Evolutionary conservation across 2,329 filamentous ascomycete genomes (phyloP).

Genomic region (Nemania sp.): DNA sequence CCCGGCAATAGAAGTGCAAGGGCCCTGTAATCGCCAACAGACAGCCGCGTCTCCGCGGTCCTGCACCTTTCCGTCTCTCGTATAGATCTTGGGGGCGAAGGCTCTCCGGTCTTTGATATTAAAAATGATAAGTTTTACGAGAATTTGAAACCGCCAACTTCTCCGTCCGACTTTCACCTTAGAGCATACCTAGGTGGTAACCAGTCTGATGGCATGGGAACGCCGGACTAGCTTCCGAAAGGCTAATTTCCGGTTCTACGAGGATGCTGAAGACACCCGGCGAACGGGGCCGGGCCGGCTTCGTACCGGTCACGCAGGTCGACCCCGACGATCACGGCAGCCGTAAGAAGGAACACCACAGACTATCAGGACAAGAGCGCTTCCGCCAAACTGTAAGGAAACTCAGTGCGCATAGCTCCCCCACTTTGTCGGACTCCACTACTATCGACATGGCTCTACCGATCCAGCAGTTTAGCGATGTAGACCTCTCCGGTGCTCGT

Average conservation of each 20-base stretch:
- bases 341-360: slow-evolving; percentile 20
- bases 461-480: slow-evolving; percentile 42
- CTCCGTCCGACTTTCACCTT: not conserved
- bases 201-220: slow-evolving; percentile 8
- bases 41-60: slow-evolving; percentile 7
- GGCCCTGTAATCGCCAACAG: slow-evolving; percentile 1
- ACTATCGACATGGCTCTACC: slow-evolving; percentile 41
- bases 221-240: slow-evolving; percentile 4
- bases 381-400: slow-evolving; percentile 40
- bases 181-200: not conserved
- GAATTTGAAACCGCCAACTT: not conserved
- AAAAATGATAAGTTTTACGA: not conserved
- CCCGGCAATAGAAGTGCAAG: slow-evolving; percentile 28
- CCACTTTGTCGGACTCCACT: slow-evolving; percentile 44
- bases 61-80: slow-evolving; percentile 7
- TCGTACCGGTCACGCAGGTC: slow-evolving; percentile 41
- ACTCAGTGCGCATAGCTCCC: slow-evolving; percentile 37
- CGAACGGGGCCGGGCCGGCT: slow-evolving; percentile 33
- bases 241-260: not conserved
- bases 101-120: not conserved
- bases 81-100: slow-evolving; percentile 19
- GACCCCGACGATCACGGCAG: slow-evolving; percentile 35
- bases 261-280: slow-evolving; percentile 39
- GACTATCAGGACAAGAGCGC: slow-evolving; percentile 32
- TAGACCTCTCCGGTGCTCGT: slow-evolving; percentile 35